Evolutionary conservation across 257 asterid genomes (phyloP), one percentile per base, ranked within the genome.

Genomic region (Thymus quinquecostatus): DNA sequence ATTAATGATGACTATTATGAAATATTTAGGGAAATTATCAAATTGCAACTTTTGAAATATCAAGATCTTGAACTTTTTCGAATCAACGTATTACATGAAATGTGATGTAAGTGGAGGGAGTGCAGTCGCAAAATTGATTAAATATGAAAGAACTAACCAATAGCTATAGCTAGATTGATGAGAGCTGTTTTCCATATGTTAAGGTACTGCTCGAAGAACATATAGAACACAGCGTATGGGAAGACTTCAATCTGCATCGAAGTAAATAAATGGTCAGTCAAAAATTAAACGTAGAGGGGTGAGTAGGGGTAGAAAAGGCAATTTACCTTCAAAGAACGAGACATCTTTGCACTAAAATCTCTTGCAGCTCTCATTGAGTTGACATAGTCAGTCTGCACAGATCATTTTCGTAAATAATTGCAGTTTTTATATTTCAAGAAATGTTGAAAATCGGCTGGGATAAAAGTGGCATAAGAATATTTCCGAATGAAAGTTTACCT

Each of bases 341-440:
- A 89, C 83, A 91, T 78, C 74, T 81, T 88, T n/a, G 92, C 80
- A 79, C 97, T 92, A 74, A 94, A 94, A 61, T 91, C 97, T 45
- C 97, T 88, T 14, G 99, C 99, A 71, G 98, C 99, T 80, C 86
- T 85, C 99, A 94, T 91, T 34, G 99, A 91, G 83, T 94, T 84
- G 73, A 94, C 98, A 77, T 68, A 94, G 81, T 94, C 99, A 69
- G 70, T 65, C 99, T 94, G 84, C 66, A 70, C 75, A 60, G 45
- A 60, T 28, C 27, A 21, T 55, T 47, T 9, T 50, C 7, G 33
- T 29, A 45, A 14, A 65, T 43, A 32, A 58, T 14, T 10, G 34
- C 27, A 12, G 9, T 64, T 7, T 14, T 2, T 47, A 40, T 43
- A 45, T 14, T 21, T 11, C 60, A 10, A n/a, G 29, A 54, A 63